A percentile compares a stretch with the other conserved stretches of the same genome.
These are phyloP conservation scores for Millerozyma miso DNA, from an alignment of 805 yeast genomes.

Conservation along the genomic window DNA sequence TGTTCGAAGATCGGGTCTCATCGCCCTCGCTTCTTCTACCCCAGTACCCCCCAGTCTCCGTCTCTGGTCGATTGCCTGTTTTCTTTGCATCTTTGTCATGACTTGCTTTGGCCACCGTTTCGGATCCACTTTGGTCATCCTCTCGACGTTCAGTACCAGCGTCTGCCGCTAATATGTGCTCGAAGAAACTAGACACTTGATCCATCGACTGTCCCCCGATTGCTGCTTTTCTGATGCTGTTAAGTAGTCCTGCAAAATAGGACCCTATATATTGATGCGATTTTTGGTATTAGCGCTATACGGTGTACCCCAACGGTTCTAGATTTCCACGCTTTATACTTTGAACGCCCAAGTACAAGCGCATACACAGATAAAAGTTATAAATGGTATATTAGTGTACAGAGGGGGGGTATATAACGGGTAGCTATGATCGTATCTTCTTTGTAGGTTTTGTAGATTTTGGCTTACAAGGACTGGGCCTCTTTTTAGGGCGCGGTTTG, in stretches of 20 bases:
- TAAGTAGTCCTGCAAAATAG: background rate
- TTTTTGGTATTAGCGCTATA: background rate
- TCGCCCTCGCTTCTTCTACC: slow-evolving; percentile 3
- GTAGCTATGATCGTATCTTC: background rate
- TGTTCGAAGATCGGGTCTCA: slow-evolving; percentile 12
- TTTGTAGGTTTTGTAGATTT: background rate
- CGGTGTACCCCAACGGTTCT: too few relatives aligned
- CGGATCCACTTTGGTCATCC: background rate
- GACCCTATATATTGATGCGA: background rate
- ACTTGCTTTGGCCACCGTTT: background rate
- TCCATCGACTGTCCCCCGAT: slow-evolving; percentile 33
- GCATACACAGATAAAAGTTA: too few relatives aligned
- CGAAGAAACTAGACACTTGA: slow-evolving; percentile 34
- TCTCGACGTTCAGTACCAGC: slow-evolving; percentile 1
- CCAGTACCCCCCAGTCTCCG: slow-evolving; percentile 1
- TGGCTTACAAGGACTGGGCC: background rate
- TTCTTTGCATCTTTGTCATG: background rate
- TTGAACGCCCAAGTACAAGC: too few relatives aligned
- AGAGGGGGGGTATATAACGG: background rate
- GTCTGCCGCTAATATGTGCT: slow-evolving; percentile 31
- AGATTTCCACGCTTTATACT: too few relatives aligned
- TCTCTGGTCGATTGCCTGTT: background rate
- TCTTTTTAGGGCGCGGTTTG: background rate
- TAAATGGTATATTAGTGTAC: background rate
- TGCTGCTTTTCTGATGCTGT: too few relatives aligned